Percentiles rank a stretch among this genome's conserved stretches.
These are phyloP conservation scores for Arthroderma sp. DNA, from an alignment of 2,329 filamentous ascomycete species.

Conservation along the genomic window DNA sequence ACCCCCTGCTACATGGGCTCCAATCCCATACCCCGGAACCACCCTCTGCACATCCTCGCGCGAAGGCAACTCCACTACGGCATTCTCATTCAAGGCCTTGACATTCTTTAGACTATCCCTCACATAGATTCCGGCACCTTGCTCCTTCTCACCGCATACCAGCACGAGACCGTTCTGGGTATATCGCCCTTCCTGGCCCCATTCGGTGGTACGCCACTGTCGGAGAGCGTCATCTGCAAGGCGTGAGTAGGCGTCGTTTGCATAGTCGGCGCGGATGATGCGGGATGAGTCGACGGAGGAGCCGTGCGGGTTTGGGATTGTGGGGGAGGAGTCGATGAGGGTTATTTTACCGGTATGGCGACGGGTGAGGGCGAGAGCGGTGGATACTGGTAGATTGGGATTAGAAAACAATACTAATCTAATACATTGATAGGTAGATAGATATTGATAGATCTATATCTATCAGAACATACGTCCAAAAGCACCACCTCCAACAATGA, in stretches of 20 bases:
- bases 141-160: slow-evolving; percentile 21
- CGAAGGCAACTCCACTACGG: slow-evolving; percentile 22
- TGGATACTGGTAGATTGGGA: slow-evolving; percentile 35
- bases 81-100: slow-evolving; percentile 20
- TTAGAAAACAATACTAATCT: background rate
- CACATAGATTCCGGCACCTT: slow-evolving; percentile 23
- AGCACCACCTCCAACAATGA: slow-evolving; percentile 32
- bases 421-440: background rate
- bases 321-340: slow-evolving; percentile 42
- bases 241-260: slow-evolving; percentile 59
- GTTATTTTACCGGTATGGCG: slow-evolving; percentile 40
- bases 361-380: slow-evolving; percentile 56
- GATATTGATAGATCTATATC: background rate
- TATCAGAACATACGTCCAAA: slow-evolving; percentile 27
- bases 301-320: slow-evolving; percentile 45
- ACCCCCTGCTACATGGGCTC: slow-evolving; percentile 25
- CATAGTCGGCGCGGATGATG: slow-evolving; percentile 64
- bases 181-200: slow-evolving; percentile 32
- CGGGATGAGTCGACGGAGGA: slow-evolving; percentile 49
- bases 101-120: slow-evolving; percentile 30
- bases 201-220: slow-evolving; percentile 45
- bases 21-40: slow-evolving; percentile 23
- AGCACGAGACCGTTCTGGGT: slow-evolving; percentile 32
- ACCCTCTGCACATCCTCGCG: slow-evolving; percentile 23
- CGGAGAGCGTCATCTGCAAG: slow-evolving; percentile 59